Base-by-base conservation (phyloP, 805 yeast species). In the Hyphopichia homilentoma region DNA sequence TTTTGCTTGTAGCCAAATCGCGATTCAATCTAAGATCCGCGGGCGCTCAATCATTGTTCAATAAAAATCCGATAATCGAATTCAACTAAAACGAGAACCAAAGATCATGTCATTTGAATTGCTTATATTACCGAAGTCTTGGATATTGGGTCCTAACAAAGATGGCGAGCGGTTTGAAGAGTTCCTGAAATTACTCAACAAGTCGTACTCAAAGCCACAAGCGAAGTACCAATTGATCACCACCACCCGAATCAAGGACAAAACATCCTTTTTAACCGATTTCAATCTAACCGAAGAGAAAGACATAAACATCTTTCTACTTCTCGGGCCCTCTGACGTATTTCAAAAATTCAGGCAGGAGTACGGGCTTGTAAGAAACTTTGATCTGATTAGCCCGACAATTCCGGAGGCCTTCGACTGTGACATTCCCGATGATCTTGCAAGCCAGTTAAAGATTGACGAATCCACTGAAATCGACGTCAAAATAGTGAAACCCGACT, bases 121-220 rank as follows among this genome's bases (percentile, higher is more conserved):
- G 4, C 19, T 57, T 3, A 30, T 48, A 1, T 40, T 57, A n/a
- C 36, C 43, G 7, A 41, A 41, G n/a, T 41, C 40, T 6, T 57
- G 62, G 62, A 27, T 53, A 17, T 31, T 39, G 18, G 27, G 18
- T 6, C 23, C 27, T 8, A 18, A 30, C 19, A 14, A 12, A 2
- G 32, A 33, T 18, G 27, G 30, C 17, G 15, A 25, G n/a, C 21
- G 32, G 7, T 34, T 35, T 32, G 28, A 26, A 8, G 34, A 29
- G 15, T 32, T 69, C 19, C 36, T 46, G 5, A 35, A 47, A 6
- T 35, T 70, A n/a, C 50, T 77, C 35, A 77, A 77, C 46, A 58
- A 62, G 34, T 76, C 77, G 1, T 77, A 76, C 48, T 57, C 68
- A 38, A 71, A 68, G 37, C 70, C 73, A 7, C 54, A 70, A 35